Conservation (phyloP, 306 rosid species). For the Medicago ruthenica region DNA sequence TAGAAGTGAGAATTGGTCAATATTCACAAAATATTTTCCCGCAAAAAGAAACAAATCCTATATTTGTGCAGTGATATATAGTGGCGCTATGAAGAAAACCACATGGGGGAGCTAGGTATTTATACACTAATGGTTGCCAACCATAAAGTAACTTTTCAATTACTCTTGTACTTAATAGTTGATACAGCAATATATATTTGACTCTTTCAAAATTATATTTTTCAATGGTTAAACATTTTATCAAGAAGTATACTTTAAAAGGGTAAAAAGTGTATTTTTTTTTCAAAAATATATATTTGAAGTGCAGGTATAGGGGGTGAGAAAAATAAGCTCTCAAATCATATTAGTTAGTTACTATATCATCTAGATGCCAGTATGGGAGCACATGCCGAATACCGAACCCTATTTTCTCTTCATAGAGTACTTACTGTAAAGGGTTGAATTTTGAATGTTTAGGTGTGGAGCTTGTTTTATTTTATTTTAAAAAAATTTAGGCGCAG, state of each 20-base stretch:
- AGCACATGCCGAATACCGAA: constrained; percentile 42
- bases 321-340: neutral
- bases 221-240: too few relatives aligned
- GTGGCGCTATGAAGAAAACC: constrained; percentile 22
- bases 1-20: constrained; percentile 41
- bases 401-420: constrained; percentile 1
- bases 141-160: constrained; percentile 21
- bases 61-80: neutral
- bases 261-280: too few relatives aligned
- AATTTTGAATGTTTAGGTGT: neutral
- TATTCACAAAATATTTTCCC: constrained; percentile 17
- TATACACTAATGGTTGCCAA: constrained; percentile 35
- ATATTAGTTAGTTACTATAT: constrained; percentile 16
- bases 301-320: neutral
- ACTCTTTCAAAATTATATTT: neutral
- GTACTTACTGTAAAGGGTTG: constrained; percentile 7
- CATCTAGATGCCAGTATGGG: constrained; percentile 40
- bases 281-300: too few relatives aligned
- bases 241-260: too few relatives aligned
- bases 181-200: neutral
- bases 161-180: neutral
- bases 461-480: too few relatives aligned
- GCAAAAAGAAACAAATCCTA: constrained; percentile 20
- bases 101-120: constrained; percentile 36
- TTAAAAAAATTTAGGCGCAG: neutral